Evolutionary conservation across 2,329 filamentous ascomycete genomes (phyloP), one percentile per base, ranked within the genome.

Genomic region (Penicillium sp.): DNA sequence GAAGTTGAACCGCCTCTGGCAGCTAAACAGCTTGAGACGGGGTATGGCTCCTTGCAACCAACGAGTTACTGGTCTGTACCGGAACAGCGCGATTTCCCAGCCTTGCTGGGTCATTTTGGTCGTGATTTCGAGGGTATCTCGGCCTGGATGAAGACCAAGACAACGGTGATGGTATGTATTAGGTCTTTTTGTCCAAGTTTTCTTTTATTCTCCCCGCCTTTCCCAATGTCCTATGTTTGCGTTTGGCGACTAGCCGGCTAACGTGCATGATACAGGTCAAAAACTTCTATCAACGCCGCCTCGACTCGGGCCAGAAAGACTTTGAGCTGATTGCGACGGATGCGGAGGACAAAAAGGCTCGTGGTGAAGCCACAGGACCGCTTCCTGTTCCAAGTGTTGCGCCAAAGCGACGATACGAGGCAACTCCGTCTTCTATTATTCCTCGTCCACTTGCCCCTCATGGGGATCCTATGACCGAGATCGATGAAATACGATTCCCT

Each of bases 41-140:
- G 69, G 3, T 77, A 77, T 62, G 73, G 73, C 15, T 72, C 72
- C 10, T 64, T 75, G 58, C 76, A 78, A 52, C 76, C 79, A 31
- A 80, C 78, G 5, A 81, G 79, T 57, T 82, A 82, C 65, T 82
- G 79, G 79, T 82, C 79, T 58, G 79, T 81, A 17, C 78, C 78
- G 13, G 79, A 82, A 62, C 74, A 78, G 61, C 71, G 74, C 38
- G 78, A 81, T 60, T 81, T 82, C 57, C 75, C 75, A 2, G 71
- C 73, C 15, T 64, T 81, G 42, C 66, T 82, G 38, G 73, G 70
- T 17, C 76, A 81, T 62, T 82, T 78, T 67, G 79, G 79, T 21
- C 75, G 72, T 31, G 76, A 81, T 66, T 82, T 79, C 61, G 76
- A 78, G 56, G 76, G 73, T 15, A 81, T 82, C 55, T 78, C 79